Conservation (phyloP, 1,139 yeast species). For the Geotrichum siamense region DNA sequence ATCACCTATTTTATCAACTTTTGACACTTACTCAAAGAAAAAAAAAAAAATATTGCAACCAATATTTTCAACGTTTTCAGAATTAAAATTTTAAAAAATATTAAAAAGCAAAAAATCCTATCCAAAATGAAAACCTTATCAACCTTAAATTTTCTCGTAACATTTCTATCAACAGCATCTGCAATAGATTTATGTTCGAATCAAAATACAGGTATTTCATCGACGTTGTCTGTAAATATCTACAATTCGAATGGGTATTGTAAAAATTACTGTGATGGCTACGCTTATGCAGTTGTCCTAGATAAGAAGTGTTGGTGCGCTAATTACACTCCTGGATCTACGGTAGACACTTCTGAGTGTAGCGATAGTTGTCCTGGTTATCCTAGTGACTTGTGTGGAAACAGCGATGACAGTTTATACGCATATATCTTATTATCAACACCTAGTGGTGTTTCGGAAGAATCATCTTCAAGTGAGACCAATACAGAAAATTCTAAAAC, state of each 20-base stretch:
- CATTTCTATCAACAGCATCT: not conserved
- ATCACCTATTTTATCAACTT: no score
- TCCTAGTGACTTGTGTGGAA: constrained; percentile 43
- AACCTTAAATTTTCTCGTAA: not conserved
- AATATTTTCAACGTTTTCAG: no score
- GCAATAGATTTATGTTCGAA: constrained; percentile 40
- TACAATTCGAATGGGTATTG: constrained; percentile 54
- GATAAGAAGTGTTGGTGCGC: constrained; percentile 55
- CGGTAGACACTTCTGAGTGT: constrained; percentile 38
- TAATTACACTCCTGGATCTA: constrained; percentile 42
- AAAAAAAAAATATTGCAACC: no score
- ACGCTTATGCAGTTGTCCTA: constrained; percentile 50
- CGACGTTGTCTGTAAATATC: constrained; percentile 26
- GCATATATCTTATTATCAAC: constrained; percentile 40
- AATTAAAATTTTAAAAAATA: no score
- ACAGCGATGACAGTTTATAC: constrained; percentile 32
- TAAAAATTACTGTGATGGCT: constrained; percentile 44
- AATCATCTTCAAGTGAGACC: constrained; percentile 3
- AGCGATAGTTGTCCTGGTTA: constrained; percentile 48
- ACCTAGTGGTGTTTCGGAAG: constrained; percentile 30
- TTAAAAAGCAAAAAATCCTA: no score
- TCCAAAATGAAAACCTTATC: not conserved
- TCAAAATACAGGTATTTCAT: constrained; percentile 38
- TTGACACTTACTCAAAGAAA: no score
- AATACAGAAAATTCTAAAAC: constrained; percentile 24